Base-by-base conservation (phyloP, 106 monocot species). In the Gastrodia elata region DNA sequence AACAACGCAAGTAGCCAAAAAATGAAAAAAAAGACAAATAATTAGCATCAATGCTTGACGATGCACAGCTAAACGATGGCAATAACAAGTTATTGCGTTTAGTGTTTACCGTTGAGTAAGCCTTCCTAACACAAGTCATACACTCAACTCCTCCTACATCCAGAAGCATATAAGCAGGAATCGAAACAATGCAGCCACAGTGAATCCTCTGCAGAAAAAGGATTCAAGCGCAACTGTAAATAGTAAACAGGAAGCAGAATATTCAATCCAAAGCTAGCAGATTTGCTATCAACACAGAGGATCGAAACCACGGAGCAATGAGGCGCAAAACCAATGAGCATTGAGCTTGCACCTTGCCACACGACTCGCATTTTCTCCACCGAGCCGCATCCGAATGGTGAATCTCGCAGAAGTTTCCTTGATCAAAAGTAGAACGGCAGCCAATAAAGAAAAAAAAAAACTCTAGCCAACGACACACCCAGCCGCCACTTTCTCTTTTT, bases 341-440 rank as follows among this genome's bases (percentile, higher is more conserved):
- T n/a, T n/a, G n/a, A n/a, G n/a, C n/a, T n/a, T n/a, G n/a, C 52
- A 89, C 89, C 86, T 86, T 89, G 37, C 77, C 78, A 70, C 89
- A 89, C 8, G 84, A 43, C 68, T 89, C 84, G 24, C 89, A 89
- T 75, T 81, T 89, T 48, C 89, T 81, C 89, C 89, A 89, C 22
- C 89, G 86, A 20, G 74, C 65, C 26, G 72, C 81, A 25, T 86
- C 84, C 7, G 46, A 59, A 41, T 89, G 89, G 57, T 82, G 86
- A 0, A 75, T 76, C 43, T 86, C 89, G 36, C 89, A 89, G 77
- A 86, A 89, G 43, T 36, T 81, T 16, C 86, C 86, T 46, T 86
- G 71, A 68, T 86, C 89, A 64, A 68, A 89, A 33, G 64, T 28
- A 34, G 49, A 81, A 65, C 89, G 86, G 36, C 9, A 39, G 30